A percentile compares a stretch with the other conserved stretches of the same genome.
Conservation (phyloP, 805 yeast species). For the Candida vartiovaarae region DNA sequence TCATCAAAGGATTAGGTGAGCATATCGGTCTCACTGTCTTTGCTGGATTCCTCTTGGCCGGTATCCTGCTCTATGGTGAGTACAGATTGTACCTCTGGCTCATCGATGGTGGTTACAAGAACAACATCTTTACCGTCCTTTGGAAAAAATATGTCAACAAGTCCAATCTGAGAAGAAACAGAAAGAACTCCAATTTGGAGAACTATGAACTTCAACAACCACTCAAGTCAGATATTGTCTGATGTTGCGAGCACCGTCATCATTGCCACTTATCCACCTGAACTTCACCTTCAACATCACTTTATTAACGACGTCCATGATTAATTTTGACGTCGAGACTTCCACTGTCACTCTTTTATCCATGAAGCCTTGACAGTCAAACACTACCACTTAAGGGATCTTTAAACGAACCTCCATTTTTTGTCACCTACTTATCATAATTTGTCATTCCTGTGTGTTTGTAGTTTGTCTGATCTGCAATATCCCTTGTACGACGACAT, state of each 20-base stretch:
- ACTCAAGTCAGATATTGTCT: constrained; percentile 2
- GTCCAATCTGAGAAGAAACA: constrained; percentile 19
- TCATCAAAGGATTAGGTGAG: constrained; percentile 64
- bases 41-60: constrained; percentile 59
- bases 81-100: constrained; percentile 38
- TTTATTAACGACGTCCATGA: neutral
- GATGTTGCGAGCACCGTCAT: neutral
- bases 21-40: constrained; percentile 70
- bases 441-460: too few relatives aligned
- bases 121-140: constrained; percentile 8
- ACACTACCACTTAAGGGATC: too few relatives aligned
- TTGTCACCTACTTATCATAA: too few relatives aligned
- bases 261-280: neutral
- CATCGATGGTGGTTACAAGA: constrained; percentile 24
- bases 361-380: too few relatives aligned
- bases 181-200: constrained; percentile 22
- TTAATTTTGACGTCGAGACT: neutral
- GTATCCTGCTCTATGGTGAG: constrained; percentile 38
- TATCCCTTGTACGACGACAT: too few relatives aligned
- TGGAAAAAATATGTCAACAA: constrained; percentile 15
- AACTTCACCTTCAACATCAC: too few relatives aligned
- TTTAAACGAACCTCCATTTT: too few relatives aligned
- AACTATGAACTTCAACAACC: constrained; percentile 14
- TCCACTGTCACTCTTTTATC: neutral
- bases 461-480: too few relatives aligned